Evolutionary conservation across 192 early-diverging fungal species (phyloP), one percentile per base, ranked within the genome.

Genomic region (Coemansia sp.): DNA sequence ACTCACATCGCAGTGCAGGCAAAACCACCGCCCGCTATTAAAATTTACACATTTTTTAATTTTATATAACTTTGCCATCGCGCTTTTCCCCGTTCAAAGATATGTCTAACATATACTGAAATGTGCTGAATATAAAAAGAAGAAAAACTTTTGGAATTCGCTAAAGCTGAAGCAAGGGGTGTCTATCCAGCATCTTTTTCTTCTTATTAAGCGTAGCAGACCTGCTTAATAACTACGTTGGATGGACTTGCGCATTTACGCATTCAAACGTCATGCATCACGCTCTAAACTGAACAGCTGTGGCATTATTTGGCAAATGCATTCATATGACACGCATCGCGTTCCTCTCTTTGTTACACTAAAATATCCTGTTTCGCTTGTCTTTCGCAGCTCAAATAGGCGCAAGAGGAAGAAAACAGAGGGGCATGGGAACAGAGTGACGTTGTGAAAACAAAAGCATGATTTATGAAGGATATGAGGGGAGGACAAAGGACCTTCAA

Each of bases 1-100:
- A 59, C 77, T 80, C 25, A 80, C 77, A 21, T 71, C 58, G 42
- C 77, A 80, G 60, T 74, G 64, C n/a, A 80, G 59, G 40, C 77
- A 80, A 20, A 63, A 68, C 71, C 71, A 80, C n/a, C 77, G 57
- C 28, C 72, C 72, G 33, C 49, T 37, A 18, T 45, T 66, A 21
- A 26, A 59, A 26, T 30, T 28, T 16, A 45, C 29, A n/a, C 37
- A 31, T 25, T 16, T 29, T 63, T 15, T 53, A 30, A 31, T 21
- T 34, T n/a, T 34, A n/a, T 33, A 18, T 33, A 15, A 13, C 16
- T 8, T 15, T 13, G 39, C 3, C 39, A 40, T 40, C 16, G 39
- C 39, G 23, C 46, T 49, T 10, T 42, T 21, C 2, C 46, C 21
- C 7, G 23, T 25, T 2, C 40, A 42, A 42, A 42, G 6, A 42